Evolutionary conservation across 257 asterid species (phyloP).

Genomic region (Nicotiana tomentosiformis): DNA sequence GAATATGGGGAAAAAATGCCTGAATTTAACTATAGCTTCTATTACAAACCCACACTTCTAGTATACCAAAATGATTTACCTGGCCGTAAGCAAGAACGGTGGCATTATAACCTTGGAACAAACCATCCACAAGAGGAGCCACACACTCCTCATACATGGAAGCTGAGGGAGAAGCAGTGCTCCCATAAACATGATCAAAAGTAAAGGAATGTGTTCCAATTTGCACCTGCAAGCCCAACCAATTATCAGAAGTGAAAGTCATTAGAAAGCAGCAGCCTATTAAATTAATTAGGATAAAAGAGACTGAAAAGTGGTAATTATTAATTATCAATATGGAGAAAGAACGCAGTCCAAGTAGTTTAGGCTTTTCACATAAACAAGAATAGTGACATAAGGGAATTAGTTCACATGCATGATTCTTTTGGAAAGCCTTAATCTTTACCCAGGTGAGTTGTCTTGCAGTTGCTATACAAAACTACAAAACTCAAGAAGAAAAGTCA

Average conservation of each 20-base stretch:
- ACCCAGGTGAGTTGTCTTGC: not conserved
- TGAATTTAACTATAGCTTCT: not conserved
- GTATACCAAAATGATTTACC: conserved; percentile 32
- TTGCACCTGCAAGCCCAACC: conserved; percentile 57
- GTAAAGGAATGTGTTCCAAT: conserved; percentile 93
- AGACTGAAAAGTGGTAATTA: no score
- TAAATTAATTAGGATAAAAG: not conserved
- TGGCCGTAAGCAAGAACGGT: conserved; percentile 99
- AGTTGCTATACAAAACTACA: not conserved
- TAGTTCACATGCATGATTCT: not conserved
- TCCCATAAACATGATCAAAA: conserved; percentile 95
- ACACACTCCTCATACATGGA: conserved; percentile 94
- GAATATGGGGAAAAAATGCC: not conserved
- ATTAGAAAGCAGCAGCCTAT: not conserved
- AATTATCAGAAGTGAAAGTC: not conserved
- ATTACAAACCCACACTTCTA: not conserved
- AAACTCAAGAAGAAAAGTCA: conserved; percentile 3
- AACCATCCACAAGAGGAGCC: conserved; percentile 90
- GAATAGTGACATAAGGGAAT: not conserved
- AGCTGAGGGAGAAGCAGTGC: conserved; percentile 67
- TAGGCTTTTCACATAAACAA: not conserved
- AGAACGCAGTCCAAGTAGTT: not conserved
- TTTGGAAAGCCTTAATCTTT: not conserved
- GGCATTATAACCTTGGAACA: conserved; percentile 98
- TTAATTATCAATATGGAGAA: no score